phyloP scores from a whole-genome alignment of 2,329 filamentous ascomycete species.

The Setomelanomma holmii region DNA sequence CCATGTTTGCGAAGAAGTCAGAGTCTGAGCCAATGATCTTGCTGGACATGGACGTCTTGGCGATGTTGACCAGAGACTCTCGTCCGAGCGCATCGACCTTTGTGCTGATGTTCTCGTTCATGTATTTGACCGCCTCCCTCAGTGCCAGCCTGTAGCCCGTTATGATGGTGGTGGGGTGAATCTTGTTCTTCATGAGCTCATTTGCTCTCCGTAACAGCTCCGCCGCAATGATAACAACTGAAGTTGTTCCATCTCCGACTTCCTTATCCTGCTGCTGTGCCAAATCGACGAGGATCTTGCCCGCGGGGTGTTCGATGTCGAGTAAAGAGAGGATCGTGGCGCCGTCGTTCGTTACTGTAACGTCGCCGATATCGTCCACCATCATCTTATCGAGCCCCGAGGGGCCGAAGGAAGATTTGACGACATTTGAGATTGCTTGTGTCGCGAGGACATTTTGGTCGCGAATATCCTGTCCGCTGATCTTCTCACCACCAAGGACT shows the following conservation, averaged over 20 bases:
- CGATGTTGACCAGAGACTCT: conserved; percentile 91
- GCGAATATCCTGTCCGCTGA: conserved; percentile 93
- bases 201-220: conserved; percentile 93
- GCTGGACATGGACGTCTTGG: conserved; percentile 98
- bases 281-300: conserved; percentile 97
- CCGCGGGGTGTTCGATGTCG: conserved; percentile 96
- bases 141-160: conserved; percentile 96
- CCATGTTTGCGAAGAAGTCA: conserved; percentile 97
- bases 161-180: conserved; percentile 99
- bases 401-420: conserved; percentile 98
- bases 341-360: conserved; percentile 98
- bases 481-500: conserved; percentile 96
- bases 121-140: conserved; percentile 96
- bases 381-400: conserved; percentile 99
- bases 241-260: conserved; percentile 97
- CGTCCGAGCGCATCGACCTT: conserved; percentile 91
- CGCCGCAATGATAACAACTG: conserved; percentile 94
- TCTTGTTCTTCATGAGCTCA: conserved; percentile 99
- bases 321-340: conserved; percentile 94
- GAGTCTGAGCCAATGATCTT: conserved; percentile 97
- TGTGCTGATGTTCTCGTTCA: conserved; percentile 97
- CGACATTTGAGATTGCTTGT: conserved; percentile 96
- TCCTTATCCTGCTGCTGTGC: conserved; percentile 99
- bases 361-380: conserved; percentile 99
- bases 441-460: conserved; percentile 98